Evolutionary conservation across 257 asterid species (phyloP).

Genomic region (Solanum chiquidenum): DNA sequence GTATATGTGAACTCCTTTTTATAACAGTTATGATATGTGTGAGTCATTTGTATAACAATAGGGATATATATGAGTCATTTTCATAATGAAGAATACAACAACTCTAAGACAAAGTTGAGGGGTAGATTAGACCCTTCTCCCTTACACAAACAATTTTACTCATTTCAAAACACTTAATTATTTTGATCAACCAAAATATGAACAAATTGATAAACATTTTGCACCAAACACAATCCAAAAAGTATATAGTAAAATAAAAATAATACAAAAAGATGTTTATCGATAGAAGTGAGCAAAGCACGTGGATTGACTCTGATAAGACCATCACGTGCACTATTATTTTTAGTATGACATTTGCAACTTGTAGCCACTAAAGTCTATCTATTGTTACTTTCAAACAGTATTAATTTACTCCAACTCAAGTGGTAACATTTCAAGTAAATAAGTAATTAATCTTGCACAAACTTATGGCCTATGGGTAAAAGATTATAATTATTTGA

Average conservation of each 20-base stretch:
- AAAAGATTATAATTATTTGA: background rate
- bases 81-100: rapidly evolving
- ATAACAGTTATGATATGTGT: too few relatives aligned
- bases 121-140: too few relatives aligned
- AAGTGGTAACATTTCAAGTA: background rate
- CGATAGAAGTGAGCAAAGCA: background rate
- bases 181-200: too few relatives aligned
- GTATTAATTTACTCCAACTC: background rate
- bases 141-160: too few relatives aligned
- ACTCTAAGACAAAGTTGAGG: too few relatives aligned
- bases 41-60: too few relatives aligned
- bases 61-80: rapidly evolving
- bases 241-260: background rate
- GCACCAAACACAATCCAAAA: background rate
- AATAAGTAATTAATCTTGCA: background rate
- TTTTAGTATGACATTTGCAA: background rate
- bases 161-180: too few relatives aligned
- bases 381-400: background rate
- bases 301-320: background rate
- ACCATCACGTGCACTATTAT: background rate
- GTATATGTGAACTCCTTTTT: too few relatives aligned
- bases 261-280: background rate
- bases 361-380: background rate
- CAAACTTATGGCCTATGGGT: background rate
- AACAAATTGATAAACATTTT: too few relatives aligned